Conservation (phyloP, 2,329 filamentous ascomycete genomes). For the Arthrobotrys sinensis region DNA sequence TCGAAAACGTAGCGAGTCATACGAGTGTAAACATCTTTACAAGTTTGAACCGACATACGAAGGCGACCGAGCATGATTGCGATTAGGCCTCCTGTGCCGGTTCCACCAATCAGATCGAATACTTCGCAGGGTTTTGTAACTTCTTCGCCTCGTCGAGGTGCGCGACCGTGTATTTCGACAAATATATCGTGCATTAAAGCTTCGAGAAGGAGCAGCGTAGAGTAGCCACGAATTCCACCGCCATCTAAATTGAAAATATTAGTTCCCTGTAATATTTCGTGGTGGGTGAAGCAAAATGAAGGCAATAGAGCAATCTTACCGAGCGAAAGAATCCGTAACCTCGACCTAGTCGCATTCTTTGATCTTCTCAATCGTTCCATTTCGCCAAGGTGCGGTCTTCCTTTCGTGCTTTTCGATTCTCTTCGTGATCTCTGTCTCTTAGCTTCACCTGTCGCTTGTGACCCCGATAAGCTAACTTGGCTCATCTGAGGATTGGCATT, state of each 20-base stretch:
- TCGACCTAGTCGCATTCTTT: slow-evolving; percentile 44
- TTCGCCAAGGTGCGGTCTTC: slow-evolving; percentile 44
- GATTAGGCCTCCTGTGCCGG: slow-evolving; percentile 94
- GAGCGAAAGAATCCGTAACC: slow-evolving; percentile 49
- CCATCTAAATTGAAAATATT: slow-evolving; percentile 74
- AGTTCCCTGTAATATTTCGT: background rate
- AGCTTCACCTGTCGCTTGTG: slow-evolving; percentile 32
- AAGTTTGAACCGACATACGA: slow-evolving; percentile 92
- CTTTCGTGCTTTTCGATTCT: slow-evolving; percentile 41
- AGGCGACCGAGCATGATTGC: slow-evolving; percentile 96
- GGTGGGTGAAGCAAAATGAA: background rate
- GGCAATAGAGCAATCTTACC: slow-evolving; percentile 18
- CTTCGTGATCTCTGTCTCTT: slow-evolving; percentile 23
- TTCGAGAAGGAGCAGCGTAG: slow-evolving; percentile 97
- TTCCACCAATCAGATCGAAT: slow-evolving; percentile 96
- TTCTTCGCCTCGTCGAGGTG: slow-evolving; percentile 84
- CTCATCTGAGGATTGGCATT: slow-evolving; percentile 26
- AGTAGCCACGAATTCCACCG: slow-evolving; percentile 96
- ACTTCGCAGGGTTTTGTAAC: slow-evolving; percentile 98
- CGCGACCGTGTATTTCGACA: slow-evolving; percentile 85
- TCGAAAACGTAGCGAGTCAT: slow-evolving; percentile 96
- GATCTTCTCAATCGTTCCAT: slow-evolving; percentile 49
- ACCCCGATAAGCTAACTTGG: slow-evolving; percentile 23
- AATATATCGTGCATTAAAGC: slow-evolving; percentile 98
- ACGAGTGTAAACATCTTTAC: slow-evolving; percentile 96